Evolutionary conservation across 1,139 yeast genomes (phyloP).

Genomic region (Kurtzmaniella natalensis): DNA sequence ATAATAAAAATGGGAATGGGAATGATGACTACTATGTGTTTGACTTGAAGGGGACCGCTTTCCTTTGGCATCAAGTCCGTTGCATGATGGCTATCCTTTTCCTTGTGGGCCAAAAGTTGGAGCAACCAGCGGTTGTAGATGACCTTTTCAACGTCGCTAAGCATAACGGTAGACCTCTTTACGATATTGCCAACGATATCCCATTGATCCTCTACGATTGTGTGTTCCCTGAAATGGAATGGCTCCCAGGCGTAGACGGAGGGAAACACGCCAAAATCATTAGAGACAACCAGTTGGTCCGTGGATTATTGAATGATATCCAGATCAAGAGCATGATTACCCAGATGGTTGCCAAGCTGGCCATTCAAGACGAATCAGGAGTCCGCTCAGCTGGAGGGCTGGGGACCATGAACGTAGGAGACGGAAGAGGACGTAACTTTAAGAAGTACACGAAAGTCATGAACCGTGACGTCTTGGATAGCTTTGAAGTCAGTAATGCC

Average conservation of each 20-base stretch:
- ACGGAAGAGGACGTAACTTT: constrained; percentile 62
- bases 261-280: constrained; percentile 19
- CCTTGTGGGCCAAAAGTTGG: constrained; percentile 75
- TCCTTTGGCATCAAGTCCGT: constrained; percentile 97
- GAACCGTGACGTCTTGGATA: constrained; percentile 56
- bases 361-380: constrained; percentile 2
- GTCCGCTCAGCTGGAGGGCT: constrained; percentile 13
- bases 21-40: constrained; percentile 59
- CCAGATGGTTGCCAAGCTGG: constrained; percentile 20
- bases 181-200: constrained; percentile 88
- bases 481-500: constrained; percentile 63
- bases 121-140: constrained; percentile 51
- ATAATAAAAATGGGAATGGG: no score
- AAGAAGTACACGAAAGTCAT: constrained; percentile 55
- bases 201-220: constrained; percentile 89
- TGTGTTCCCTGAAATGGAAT: constrained; percentile 65
- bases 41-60: constrained; percentile 84
- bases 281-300: constrained; percentile 23
- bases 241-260: constrained; percentile 43
- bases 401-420: constrained; percentile 56
- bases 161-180: constrained; percentile 70
- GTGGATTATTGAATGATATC: constrained; percentile 29
- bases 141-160: constrained; percentile 55
- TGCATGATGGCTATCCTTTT: constrained; percentile 88
- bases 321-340: constrained; percentile 33